Conservation (phyloP, 306 rosid genomes). For the Crataegus laevigata region DNA sequence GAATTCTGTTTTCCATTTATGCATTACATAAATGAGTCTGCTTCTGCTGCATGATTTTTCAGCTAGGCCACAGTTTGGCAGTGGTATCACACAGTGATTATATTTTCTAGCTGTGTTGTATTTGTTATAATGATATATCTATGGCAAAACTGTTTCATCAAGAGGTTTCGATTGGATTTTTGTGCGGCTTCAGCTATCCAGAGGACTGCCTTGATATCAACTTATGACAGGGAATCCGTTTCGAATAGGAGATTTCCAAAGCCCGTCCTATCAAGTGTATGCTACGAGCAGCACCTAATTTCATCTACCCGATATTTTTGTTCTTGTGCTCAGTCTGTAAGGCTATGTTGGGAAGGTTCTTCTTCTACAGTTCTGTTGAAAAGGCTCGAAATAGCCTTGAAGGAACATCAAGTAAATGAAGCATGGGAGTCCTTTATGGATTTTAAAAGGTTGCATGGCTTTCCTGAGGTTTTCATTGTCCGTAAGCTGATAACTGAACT, state of each 20-base stretch:
- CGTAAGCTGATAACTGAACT: conserved; percentile 48
- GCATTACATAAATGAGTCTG: neutral
- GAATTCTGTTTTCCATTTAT: neutral
- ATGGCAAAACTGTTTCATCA: neutral
- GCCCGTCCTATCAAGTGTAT: conserved; percentile 1
- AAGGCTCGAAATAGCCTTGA: conserved; percentile 52
- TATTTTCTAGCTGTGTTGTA: neutral
- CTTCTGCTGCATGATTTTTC: neutral
- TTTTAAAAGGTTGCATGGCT: conserved; percentile 65
- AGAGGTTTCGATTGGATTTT: conserved; percentile 2
- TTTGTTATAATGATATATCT: neutral
- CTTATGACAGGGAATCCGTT: neutral
- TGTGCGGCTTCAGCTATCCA: conserved; percentile 23
- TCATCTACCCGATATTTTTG: conserved; percentile 18
- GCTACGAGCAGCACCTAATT: conserved; percentile 3
- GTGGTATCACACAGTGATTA: neutral
- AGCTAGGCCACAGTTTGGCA: neutral
- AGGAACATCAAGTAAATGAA: conserved; percentile 43
- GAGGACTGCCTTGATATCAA: neutral
- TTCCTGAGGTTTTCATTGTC: conserved; percentile 46
- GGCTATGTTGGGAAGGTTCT: conserved; percentile 75
- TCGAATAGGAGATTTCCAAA: neutral
- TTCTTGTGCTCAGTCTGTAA: conserved; percentile 24
- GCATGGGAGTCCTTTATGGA: conserved; percentile 64
- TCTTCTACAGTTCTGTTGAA: conserved; percentile 36